Base-by-base conservation (phyloP, 2,329 filamentous ascomycete species). In the Botrytis cinerea region DNA sequence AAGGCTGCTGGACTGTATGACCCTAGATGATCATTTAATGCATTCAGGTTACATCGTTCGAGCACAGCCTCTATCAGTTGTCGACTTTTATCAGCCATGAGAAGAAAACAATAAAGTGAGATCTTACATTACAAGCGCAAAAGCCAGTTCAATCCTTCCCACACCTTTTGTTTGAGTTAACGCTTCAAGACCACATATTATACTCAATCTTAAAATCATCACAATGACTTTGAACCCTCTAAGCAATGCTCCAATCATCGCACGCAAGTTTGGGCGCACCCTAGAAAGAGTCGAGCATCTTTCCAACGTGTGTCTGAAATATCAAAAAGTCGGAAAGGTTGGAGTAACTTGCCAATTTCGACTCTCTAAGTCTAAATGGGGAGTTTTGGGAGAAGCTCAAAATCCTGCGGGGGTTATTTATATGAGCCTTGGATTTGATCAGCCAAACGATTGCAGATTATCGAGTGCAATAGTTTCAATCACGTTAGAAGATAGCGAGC, bases 351-450 rank as follows among this genome's bases (percentile, higher is more conserved):
- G 67, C 25, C 35, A 45, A 35, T 43, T 70, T 4, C 40, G 54
- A 3, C 54, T 59, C 4, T 60, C 67, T 9, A 70, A 60, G 35
- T 59, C 46, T 3, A 40, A 45, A 12, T 70, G 67, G 51, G 51
- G 67, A 10, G n/a, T 70, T 7, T 28, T 59, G 0, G 51, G 70
- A n/a, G 46, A 67, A 12, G 20, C 18, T 38, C 20, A 72, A 68
- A 35, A 45, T 35, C 70, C 61, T 43, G 51, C 62, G 1, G 70
- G 70, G 40, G 40, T 72, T 12, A 68, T 72, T n/a, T 72, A 72
- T 40, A 72, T 72, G 40, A 51, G 28, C 14, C 62, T 72, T 28
- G 51, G n/a, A 59, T 72, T 72, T 35, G 48, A 72, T 45, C 61
- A 72, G 45, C 70, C 62, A 8, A 68, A 59, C 16, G 62, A 66